Evolutionary conservation across 2,329 filamentous ascomycete genomes (phyloP).

Genomic region (Epichloe gansuensis): DNA sequence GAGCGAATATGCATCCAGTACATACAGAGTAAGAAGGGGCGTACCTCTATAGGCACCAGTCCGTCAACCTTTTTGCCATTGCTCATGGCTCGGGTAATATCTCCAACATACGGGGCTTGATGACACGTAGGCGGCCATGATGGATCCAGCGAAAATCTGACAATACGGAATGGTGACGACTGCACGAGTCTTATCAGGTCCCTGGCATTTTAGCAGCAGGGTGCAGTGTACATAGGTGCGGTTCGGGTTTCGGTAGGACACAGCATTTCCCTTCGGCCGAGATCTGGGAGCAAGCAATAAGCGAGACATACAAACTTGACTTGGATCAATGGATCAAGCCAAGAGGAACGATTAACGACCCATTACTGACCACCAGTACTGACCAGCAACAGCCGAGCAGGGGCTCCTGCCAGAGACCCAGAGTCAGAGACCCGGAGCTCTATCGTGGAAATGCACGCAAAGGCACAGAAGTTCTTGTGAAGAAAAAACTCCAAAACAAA

Average conservation of each 20-base stretch:
- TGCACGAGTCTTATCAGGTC: not conserved
- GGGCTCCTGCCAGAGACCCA: not conserved
- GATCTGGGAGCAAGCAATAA: constrained; percentile 1
- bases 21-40: not conserved
- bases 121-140: not conserved
- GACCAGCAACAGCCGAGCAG: not conserved
- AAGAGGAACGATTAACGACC: not conserved
- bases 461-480: not conserved
- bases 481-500: not conserved
- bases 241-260: not conserved
- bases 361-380: not conserved
- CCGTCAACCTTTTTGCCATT: not conserved
- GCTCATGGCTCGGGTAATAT: no score
- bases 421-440: not conserved
- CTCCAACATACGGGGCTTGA: not conserved
- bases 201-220: not conserved
- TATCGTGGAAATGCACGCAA: not conserved
- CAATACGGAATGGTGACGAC: not conserved
- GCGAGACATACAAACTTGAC: not conserved
- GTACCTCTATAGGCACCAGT: not conserved
- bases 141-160: not conserved
- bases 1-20: not conserved
- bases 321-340: no score
- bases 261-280: constrained; percentile 6
- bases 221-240: not conserved